phyloP scores from a whole-genome alignment of 345 rosid species.

The Raphanus sativus region DNA sequence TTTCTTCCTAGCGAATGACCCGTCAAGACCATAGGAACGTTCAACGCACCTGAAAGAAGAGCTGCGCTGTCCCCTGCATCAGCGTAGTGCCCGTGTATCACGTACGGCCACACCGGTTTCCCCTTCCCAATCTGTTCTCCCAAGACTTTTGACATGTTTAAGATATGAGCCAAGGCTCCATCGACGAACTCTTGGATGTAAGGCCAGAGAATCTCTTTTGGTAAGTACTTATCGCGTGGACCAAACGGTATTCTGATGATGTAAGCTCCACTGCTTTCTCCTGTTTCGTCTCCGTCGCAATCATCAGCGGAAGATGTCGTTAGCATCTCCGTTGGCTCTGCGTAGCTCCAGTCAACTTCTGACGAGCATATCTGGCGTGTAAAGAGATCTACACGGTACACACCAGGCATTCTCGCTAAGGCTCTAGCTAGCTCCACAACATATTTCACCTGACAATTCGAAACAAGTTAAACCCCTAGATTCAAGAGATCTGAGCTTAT shows the following conservation, averaged over 20 bases:
- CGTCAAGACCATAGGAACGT: slow-evolving; percentile 96
- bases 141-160: slow-evolving; percentile 88
- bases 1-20: slow-evolving; percentile 98
- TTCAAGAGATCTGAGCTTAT: not conserved
- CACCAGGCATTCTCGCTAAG: slow-evolving; percentile 95
- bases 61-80: slow-evolving; percentile 98
- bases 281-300: slow-evolving; percentile 58
- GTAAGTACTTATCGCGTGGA: slow-evolving; percentile 77
- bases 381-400: slow-evolving; percentile 91
- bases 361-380: slow-evolving; percentile 83
- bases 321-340: slow-evolving; percentile 97
- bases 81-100: slow-evolving; percentile 92
- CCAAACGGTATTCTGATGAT: slow-evolving; percentile 90
- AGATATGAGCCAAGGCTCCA: slow-evolving; percentile 84
- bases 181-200: slow-evolving; percentile 92
- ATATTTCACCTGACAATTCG: slow-evolving; percentile 71
- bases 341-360: slow-evolving; percentile 97
- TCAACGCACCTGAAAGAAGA: slow-evolving; percentile 86
- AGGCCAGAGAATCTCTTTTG: slow-evolving; percentile 88
- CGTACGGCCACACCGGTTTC: slow-evolving; percentile 95
- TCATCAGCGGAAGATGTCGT: slow-evolving; percentile 58
- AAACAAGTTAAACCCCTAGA: not conserved
- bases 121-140: slow-evolving; percentile 89
- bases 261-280: slow-evolving; percentile 96
- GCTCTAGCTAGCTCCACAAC: slow-evolving; percentile 98